Conservation (phyloP, 148 eudicot species). For the Euryodendron excelsum region DNA sequence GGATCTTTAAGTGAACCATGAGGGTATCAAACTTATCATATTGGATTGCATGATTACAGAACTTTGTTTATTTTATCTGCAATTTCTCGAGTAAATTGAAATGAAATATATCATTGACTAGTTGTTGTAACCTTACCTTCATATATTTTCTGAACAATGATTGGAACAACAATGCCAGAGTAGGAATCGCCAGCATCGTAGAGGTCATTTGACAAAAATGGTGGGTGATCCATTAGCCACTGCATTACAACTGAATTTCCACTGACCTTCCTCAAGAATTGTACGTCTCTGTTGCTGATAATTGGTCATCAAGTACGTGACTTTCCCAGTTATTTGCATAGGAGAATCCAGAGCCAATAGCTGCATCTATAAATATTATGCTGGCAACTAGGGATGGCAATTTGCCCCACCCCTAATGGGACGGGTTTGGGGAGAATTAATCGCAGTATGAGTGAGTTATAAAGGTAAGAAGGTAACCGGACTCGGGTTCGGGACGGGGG, state of each 20-base stretch:
- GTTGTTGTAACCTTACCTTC: slow-evolving; percentile 12
- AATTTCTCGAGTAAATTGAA: too few species aligned
- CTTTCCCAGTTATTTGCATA: neutral
- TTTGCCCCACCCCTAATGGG: too few species aligned
- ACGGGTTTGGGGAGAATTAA: too few species aligned
- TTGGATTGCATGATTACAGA: too few species aligned
- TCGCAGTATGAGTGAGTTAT: too few species aligned
- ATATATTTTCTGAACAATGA: slow-evolving; percentile 8
- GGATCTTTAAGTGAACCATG: too few species aligned
- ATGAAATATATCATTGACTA: too few species aligned
- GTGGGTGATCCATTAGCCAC: slow-evolving; percentile 15
- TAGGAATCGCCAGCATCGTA: slow-evolving; percentile 15
- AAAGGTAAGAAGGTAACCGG: too few species aligned
- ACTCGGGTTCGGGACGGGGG: too few species aligned
- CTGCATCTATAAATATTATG: slow-evolving; percentile 20
- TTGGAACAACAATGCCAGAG: slow-evolving; percentile 8
- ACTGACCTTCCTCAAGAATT: slow-evolving; percentile 4
- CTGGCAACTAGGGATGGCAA: too few species aligned
- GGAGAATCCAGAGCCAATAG: slow-evolving; percentile 17
- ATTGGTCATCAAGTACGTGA: neutral
- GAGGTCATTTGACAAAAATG: slow-evolving; percentile 4
- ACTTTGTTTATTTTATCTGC: too few species aligned
- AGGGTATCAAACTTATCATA: too few species aligned
- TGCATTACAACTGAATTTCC: neutral
- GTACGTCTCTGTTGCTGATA: neutral